Evolutionary conservation across 805 yeast species (phyloP), one percentile per base, ranked within the genome.

Genomic region (Hanseniaspora occidentalis): DNA sequence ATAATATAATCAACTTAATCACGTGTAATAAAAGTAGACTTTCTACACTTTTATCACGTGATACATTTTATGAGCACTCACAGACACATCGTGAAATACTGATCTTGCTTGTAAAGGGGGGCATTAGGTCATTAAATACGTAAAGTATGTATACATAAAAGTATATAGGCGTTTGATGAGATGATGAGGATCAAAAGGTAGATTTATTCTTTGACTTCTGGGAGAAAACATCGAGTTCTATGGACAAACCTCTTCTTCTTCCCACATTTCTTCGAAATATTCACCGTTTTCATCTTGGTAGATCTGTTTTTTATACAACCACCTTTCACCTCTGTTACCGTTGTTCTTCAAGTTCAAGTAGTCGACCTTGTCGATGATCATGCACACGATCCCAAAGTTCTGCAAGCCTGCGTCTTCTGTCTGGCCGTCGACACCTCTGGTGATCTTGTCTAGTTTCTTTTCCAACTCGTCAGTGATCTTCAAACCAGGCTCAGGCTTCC

Each of bases 341-440:
- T 65, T 66, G 46, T 73, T 74, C 39, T 73, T 76, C 45, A 77
- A 60, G 46, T 77, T 79, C 40, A 77, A 69, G 52, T 68, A 70
- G 56, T 84, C 95, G 9, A 81, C 94, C 36, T 69, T 64, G 40
- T 83, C 80, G 31, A 79, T 70, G 51, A 82, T 75, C 63, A 84
- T 57, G 31, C 80, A 76, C 22, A 82, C 73, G 19, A 83, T 73
- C 1, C 76, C 75, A 54, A 80, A 84, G 55, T 82, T 76, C 52
- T 75, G 77, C 41, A 70, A 60, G 1, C 79, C 76, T 21, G 73
- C 74, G 23, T 73, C 77, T 38, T 74, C 77, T 51, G 73, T 70
- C 35, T 73, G 69, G 6, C 94, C 94, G 58, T 84, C 94, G 14
- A 84, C 94, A 10, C 94, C 89, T 49, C 94, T 69, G 37, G 72